phyloP scores from a whole-genome alignment of 352 stramenopile species.

The Globisporangium splendens region DNA sequence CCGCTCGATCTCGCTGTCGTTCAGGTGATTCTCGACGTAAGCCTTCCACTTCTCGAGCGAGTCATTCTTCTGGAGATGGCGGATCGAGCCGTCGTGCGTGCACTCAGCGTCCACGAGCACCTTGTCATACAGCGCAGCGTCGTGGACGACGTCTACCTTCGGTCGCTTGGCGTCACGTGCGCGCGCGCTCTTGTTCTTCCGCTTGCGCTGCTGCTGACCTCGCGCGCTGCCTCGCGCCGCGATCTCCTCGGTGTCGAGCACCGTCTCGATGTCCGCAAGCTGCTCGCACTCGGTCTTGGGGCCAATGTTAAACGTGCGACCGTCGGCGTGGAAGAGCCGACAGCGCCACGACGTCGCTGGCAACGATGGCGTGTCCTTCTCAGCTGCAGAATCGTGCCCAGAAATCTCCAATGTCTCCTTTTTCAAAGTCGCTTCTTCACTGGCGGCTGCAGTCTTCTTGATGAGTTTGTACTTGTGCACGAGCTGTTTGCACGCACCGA shows the following conservation, averaged over 20 bases:
- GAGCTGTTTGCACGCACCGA: constrained; percentile 85
- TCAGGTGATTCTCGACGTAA: constrained; percentile 75
- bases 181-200: constrained; percentile 90
- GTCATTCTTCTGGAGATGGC: constrained; percentile 77
- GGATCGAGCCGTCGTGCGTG: constrained; percentile 92
- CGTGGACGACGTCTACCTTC: constrained; percentile 24
- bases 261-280: constrained; percentile 33
- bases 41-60: constrained; percentile 67
- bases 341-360: constrained; percentile 46
- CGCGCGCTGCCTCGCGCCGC: constrained; percentile 28
- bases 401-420: neutral
- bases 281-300: constrained; percentile 41
- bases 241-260: constrained; percentile 75
- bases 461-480: constrained; percentile 92
- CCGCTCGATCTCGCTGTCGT: constrained; percentile 39
- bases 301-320: constrained; percentile 61
- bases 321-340: constrained; percentile 75
- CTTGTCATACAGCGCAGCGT: constrained; percentile 81
- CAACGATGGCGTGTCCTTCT: neutral
- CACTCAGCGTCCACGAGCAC: constrained; percentile 96
- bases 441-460: constrained; percentile 6
- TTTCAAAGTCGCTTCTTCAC: neutral
- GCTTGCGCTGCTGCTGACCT: constrained; percentile 63
- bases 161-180: constrained; percentile 48
- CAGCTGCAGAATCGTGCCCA: neutral